These are phyloP conservation scores for Cladophialophora yegresii DNA, from an alignment of 2,329 filamentous ascomycete species.

Conservation along the genomic window DNA sequence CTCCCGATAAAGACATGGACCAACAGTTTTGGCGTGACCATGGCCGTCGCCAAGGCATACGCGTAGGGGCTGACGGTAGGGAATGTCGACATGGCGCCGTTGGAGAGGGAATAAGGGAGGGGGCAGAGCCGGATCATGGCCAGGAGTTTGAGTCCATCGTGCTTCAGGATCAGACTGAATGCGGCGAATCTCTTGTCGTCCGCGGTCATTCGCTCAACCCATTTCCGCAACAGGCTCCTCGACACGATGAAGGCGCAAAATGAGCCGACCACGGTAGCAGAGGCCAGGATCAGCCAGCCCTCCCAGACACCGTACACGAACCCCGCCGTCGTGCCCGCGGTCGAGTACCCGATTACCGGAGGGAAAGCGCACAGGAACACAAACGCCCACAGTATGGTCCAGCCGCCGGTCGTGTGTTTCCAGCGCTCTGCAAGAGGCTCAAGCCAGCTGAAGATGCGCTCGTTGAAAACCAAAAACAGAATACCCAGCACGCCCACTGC, in stretches of 20 bases:
- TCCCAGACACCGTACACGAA: constrained; percentile 72
- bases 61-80: constrained; percentile 76
- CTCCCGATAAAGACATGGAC: constrained; percentile 91
- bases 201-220: constrained; percentile 78
- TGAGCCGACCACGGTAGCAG: constrained; percentile 76
- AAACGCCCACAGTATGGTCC: constrained; percentile 71
- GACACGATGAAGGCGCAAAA: constrained; percentile 78
- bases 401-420: constrained; percentile 71
- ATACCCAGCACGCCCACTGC: constrained; percentile 60
- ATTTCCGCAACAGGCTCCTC: constrained; percentile 72
- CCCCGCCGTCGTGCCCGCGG: constrained; percentile 68
- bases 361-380: constrained; percentile 80
- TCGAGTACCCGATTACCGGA: constrained; percentile 83
- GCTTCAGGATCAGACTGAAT: constrained; percentile 80
- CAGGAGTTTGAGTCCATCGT: constrained; percentile 84
- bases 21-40: constrained; percentile 82
- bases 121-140: constrained; percentile 92
- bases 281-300: constrained; percentile 79
- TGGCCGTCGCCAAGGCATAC: constrained; percentile 79
- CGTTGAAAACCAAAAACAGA: constrained; percentile 74
- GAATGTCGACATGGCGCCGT: constrained; percentile 91
- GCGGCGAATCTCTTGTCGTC: constrained; percentile 85
- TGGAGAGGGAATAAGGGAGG: constrained; percentile 87
- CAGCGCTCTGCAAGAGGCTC: constrained; percentile 73
- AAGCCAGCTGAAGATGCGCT: constrained; percentile 75